These are phyloP conservation scores for Leccinum boreale DNA, from an alignment of 768 basidiomycete species.

Conservation along the genomic window DNA sequence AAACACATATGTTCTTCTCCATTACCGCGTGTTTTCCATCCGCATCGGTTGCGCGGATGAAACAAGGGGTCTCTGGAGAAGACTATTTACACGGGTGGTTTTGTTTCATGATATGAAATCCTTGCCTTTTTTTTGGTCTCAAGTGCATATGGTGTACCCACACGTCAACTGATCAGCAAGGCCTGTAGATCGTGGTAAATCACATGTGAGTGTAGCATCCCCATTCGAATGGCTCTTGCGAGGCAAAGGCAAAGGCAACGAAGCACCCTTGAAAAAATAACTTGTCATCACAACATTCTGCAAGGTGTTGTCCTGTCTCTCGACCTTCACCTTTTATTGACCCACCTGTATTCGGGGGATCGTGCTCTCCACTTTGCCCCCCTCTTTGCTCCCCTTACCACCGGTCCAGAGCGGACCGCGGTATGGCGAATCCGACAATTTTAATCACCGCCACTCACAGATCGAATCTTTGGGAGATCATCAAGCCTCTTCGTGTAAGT, in stretches of 20 bases:
- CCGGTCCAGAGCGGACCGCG: not conserved
- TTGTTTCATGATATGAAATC: slow-evolving; percentile 18
- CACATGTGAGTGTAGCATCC: not conserved
- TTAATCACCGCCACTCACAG: slow-evolving; percentile 1
- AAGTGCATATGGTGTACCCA: too few relatives aligned
- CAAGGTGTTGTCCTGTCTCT: not conserved
- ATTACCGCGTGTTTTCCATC: slow-evolving; percentile 5
- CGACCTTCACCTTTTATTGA: not conserved
- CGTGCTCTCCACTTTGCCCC: not conserved
- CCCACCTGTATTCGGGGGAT: not conserved
- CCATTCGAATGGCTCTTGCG: not conserved
- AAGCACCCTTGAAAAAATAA: not conserved
- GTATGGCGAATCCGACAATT: not conserved
- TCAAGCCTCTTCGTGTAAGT: not conserved
- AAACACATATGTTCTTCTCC: not conserved
- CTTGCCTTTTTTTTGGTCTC: not conserved
- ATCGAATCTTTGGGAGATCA: not conserved
- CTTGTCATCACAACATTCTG: not conserved
- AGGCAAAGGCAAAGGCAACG: not conserved
- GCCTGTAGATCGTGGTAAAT: slow-evolving; percentile 12
- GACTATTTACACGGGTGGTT: slow-evolving; percentile 6
- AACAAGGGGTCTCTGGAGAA: slow-evolving; percentile 15
- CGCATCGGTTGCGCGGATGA: slow-evolving; percentile 13
- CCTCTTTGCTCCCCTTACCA: not conserved
- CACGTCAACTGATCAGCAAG: slow-evolving; percentile 11